Evolutionary conservation across 139 green algal species (phyloP).

Genomic region (Trebouxia sp.): DNA sequence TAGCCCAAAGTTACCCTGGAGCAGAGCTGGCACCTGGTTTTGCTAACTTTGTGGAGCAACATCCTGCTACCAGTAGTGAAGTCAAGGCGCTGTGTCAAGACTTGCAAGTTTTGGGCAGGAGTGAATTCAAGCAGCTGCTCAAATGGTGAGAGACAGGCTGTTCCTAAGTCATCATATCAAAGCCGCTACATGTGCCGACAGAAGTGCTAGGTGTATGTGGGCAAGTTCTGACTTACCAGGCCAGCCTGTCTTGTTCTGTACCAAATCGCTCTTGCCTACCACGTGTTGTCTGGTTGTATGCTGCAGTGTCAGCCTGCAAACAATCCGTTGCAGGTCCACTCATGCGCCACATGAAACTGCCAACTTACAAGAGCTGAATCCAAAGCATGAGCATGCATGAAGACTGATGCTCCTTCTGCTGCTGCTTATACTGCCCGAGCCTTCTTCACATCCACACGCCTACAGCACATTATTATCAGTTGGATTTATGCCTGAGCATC

Average conservation of each 20-base stretch:
- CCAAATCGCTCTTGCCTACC: too few species aligned
- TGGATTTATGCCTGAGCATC: background rate
- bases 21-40: slow-evolving; percentile 18
- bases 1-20: slow-evolving; percentile 28
- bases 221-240: too few species aligned
- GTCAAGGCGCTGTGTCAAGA: slow-evolving; percentile 84
- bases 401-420: background rate
- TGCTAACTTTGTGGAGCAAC: slow-evolving; percentile 44
- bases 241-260: too few species aligned
- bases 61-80: slow-evolving; percentile 79
- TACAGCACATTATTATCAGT: background rate
- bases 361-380: too few species aligned
- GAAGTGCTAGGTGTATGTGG: too few species aligned
- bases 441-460: slow-evolving; percentile 41
- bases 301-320: too few species aligned
- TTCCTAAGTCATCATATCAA: too few species aligned
- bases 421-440: slow-evolving; percentile 33
- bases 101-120: slow-evolving; percentile 91
- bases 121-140: slow-evolving; percentile 98
- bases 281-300: too few species aligned
- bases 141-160: slow-evolving; percentile 76
- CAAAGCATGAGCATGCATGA: too few species aligned
- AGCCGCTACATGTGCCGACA: too few species aligned
- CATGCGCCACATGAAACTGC: too few species aligned
- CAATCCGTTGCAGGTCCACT: too few species aligned